Percentiles rank a stretch among this genome's conserved stretches.
phyloP scores from a whole-genome alignment of 2,329 filamentous ascomycete species.

The Verticillium nubilum region DNA sequence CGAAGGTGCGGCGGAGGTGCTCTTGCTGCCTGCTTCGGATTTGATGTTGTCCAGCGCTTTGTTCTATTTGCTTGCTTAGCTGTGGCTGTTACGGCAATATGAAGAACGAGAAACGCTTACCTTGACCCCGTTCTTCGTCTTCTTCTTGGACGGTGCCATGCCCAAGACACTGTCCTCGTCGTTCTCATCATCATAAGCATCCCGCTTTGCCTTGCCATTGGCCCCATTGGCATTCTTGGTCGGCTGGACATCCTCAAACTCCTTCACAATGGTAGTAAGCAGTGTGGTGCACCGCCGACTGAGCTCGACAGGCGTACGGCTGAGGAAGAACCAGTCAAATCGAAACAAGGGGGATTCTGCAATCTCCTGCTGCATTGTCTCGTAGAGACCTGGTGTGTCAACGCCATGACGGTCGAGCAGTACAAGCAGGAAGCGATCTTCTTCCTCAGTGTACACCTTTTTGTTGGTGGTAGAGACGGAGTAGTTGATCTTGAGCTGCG shows the following conservation, averaged over 20 bases:
- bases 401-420: slow-evolving; percentile 89
- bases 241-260: slow-evolving; percentile 70
- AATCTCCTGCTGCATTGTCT: slow-evolving; percentile 95
- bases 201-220: slow-evolving; percentile 69
- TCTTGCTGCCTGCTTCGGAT: slow-evolving; percentile 61
- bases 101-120: slow-evolving; percentile 40
- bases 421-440: slow-evolving; percentile 91
- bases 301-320: slow-evolving; percentile 87
- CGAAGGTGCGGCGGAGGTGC: slow-evolving; percentile 70
- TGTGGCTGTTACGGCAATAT: slow-evolving; percentile 4
- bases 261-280: slow-evolving; percentile 87
- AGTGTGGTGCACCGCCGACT: slow-evolving; percentile 89
- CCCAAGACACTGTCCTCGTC: slow-evolving; percentile 78
- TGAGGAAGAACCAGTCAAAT: slow-evolving; percentile 99
- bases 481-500: slow-evolving; percentile 98
- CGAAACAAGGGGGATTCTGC: slow-evolving; percentile 90
- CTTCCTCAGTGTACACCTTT: slow-evolving; percentile 98
- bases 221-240: slow-evolving; percentile 49
- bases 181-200: slow-evolving; percentile 74
- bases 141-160: slow-evolving; percentile 87
- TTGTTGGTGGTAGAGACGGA: slow-evolving; percentile 99
- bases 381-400: slow-evolving; percentile 84
- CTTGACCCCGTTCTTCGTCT: slow-evolving; percentile 83
- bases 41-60: slow-evolving; percentile 91
- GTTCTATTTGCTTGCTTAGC: slow-evolving; percentile 53